phyloP scores from a whole-genome alignment of 1,284 basidiomycete species.

The Puccinia coronata region DNA sequence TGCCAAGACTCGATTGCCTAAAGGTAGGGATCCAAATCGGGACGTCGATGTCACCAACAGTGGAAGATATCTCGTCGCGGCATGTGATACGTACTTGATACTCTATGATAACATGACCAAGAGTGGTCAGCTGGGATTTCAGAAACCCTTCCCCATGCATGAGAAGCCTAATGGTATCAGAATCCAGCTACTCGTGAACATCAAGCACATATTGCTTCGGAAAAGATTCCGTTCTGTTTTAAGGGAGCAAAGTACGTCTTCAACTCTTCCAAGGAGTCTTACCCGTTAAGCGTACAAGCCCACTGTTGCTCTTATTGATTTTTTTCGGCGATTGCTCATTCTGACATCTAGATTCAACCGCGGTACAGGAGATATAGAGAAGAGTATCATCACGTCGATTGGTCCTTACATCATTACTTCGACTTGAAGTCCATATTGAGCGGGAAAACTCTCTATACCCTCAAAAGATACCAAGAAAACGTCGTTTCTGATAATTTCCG shows the following conservation, averaged over 20 bases:
- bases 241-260: constrained; percentile 27
- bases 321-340: not conserved
- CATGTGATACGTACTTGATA: constrained; percentile 89
- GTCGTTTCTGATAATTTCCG: constrained; percentile 97
- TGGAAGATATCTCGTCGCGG: constrained; percentile 93
- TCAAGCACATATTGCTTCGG: constrained; percentile 47
- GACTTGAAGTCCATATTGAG: constrained; percentile 51
- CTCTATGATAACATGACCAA: constrained; percentile 86
- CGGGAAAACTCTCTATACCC: constrained; percentile 45
- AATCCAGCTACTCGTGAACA: constrained; percentile 88
- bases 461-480: constrained; percentile 75
- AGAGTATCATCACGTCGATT: constrained; percentile 33
- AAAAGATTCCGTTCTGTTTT: constrained; percentile 27
- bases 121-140: constrained; percentile 87
- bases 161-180: constrained; percentile 88
- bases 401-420: constrained; percentile 45
- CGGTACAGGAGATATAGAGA: constrained; percentile 54
- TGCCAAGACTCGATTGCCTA: constrained; percentile 95
- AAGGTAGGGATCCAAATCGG: constrained; percentile 86
- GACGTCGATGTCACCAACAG: constrained; percentile 93
- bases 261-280: not conserved
- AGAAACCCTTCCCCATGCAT: constrained; percentile 89
- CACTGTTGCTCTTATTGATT: not conserved
- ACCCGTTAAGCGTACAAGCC: not conserved
- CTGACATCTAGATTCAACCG: constrained; percentile 67